Conservation (phyloP, 2,329 filamentous ascomycete species). For the Alternaria gaisen region DNA sequence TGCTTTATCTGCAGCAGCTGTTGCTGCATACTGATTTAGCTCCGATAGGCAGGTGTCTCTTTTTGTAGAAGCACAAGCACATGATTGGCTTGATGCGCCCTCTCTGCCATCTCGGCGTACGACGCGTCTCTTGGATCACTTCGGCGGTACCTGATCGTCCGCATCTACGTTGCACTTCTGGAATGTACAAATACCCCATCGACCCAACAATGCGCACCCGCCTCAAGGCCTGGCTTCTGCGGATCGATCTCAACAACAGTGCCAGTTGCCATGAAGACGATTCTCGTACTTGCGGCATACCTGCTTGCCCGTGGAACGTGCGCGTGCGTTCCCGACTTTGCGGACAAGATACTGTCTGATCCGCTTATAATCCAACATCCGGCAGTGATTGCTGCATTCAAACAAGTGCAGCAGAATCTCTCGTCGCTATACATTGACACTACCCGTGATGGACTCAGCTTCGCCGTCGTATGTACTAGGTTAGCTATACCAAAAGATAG, state of each 20-base stretch:
- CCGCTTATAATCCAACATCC: conserved; percentile 30
- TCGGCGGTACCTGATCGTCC: not conserved
- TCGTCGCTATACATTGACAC: conserved; percentile 28
- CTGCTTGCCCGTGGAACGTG: conserved; percentile 9
- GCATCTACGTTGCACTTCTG: not conserved
- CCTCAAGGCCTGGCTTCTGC: not conserved
- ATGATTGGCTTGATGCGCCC: too few relatives aligned
- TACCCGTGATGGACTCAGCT: conserved; percentile 42
- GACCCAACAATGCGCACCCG: not conserved
- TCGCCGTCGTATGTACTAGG: conserved; percentile 37
- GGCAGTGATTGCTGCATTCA: conserved; percentile 34
- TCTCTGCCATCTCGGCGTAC: too few relatives aligned
- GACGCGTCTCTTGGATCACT: too few relatives aligned
- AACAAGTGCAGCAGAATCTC: conserved; percentile 29
- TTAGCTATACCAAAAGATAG: not conserved
- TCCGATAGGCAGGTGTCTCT: too few relatives aligned
- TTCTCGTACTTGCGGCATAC: conserved; percentile 5
- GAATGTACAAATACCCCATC: not conserved
- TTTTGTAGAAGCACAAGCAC: not conserved
- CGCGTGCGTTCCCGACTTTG: conserved; percentile 40
- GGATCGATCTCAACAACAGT: not conserved
- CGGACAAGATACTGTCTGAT: conserved; percentile 30
- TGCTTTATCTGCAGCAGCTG: too few relatives aligned
- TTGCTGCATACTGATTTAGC: too few relatives aligned
- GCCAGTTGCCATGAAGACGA: not conserved